Evolutionary conservation across 1,284 basidiomycete species (phyloP), one percentile per base, ranked within the genome.

Genomic region (Ganoderma boninense): DNA sequence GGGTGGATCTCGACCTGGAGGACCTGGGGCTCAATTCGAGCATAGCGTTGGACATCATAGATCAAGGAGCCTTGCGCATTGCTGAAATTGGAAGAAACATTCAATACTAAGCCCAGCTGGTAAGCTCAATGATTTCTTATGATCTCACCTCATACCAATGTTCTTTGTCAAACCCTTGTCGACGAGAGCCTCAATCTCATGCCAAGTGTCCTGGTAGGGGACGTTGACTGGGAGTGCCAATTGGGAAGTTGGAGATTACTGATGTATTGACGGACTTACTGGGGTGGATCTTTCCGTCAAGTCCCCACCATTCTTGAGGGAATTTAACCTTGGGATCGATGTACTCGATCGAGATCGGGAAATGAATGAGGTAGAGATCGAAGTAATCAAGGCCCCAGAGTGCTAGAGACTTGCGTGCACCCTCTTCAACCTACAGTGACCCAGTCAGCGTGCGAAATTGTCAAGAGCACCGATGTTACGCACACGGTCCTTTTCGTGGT

Each of bases 341-440:
- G 76, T 95, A 94, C 80, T 90, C 78, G 72, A 95, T 84, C 46
- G 93, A 82, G 72, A 95, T 85, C 26, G 94, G 94, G 86, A 95
- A 95, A 80, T 95, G 94, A 63, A 95, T 84, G 63, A 93, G 82
- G 84, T 88, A 93, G 64, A 94, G 83, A 77, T 94, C 92, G 78
- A 94, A 94, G 82, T 94, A 93, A 59, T 92, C 91, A 66, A 95
- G 83, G 26, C 92, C 92, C 94, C 94, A 95, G 74, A 89, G 85
- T 4, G 81, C 81, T 42, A 95, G 88, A 77, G 95, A 93, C 81
- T 87, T 84, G 79, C 87, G 87, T 56, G 87, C 82, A 11, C 87
- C 76, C 54, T 83, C 78, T 77, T 87, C 86, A 66, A 86, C 90
- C 88, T 91, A 61, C 71, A 42, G 32, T 7, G 7, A 23, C 16